These are phyloP conservation scores for Oryza rufipogon DNA, from an alignment of 176 grass and related monocot genomes.

Conservation along the genomic window DNA sequence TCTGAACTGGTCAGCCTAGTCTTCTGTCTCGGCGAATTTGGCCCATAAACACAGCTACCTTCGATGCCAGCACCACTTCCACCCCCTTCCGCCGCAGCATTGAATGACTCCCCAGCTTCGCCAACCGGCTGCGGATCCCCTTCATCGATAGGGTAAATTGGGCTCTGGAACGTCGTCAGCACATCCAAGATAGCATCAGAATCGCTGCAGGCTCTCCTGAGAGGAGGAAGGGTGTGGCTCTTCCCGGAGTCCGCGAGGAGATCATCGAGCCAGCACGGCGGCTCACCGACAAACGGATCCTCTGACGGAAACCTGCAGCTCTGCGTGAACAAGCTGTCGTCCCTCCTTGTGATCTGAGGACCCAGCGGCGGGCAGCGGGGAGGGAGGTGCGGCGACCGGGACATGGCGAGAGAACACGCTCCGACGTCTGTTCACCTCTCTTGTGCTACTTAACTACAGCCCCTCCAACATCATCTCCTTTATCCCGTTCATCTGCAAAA, in stretches of 20 bases:
- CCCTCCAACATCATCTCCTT: slow-evolving; percentile 37
- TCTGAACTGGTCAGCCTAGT: slow-evolving; percentile 70
- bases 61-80: slow-evolving; percentile 56
- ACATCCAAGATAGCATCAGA: slow-evolving; percentile 77
- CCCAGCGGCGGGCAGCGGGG: slow-evolving; percentile 74
- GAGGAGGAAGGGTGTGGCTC: slow-evolving; percentile 46
- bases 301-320: slow-evolving; percentile 59
- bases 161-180: slow-evolving; percentile 43
- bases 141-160: slow-evolving; percentile 51
- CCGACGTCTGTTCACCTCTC: slow-evolving; percentile 10
- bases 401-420: slow-evolving; percentile 59
- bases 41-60: slow-evolving; percentile 78
- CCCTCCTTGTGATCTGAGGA: slow-evolving; percentile 58
- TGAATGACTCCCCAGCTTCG: slow-evolving; percentile 26
- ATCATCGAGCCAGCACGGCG: slow-evolving; percentile 82
- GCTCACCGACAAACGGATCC: slow-evolving; percentile 52
- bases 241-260: slow-evolving; percentile 67
- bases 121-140: slow-evolving; percentile 41
- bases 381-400: slow-evolving; percentile 78
- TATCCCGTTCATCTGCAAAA: slow-evolving; percentile 43
- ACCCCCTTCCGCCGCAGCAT: slow-evolving; percentile 14
- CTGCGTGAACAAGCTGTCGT: slow-evolving; percentile 56
- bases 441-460: slow-evolving; percentile 29
- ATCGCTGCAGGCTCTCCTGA: slow-evolving; percentile 87
- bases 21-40: slow-evolving; percentile 92